These are phyloP conservation scores for Lasiosphaeria ovina DNA, from an alignment of 495 filamentous ascomycete genomes.

Conservation along the genomic window DNA sequence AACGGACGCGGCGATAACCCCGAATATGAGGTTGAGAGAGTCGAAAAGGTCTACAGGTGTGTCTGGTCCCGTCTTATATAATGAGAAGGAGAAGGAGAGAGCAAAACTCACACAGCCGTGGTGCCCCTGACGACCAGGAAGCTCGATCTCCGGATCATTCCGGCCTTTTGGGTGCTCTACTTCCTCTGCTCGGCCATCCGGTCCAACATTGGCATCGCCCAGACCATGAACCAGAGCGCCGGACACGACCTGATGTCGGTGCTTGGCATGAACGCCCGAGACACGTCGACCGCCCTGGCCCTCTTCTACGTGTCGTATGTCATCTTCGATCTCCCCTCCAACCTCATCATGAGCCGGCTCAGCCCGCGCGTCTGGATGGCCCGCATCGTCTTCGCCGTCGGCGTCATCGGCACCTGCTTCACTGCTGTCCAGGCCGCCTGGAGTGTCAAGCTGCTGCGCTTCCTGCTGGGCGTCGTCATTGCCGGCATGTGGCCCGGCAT, in stretches of 20 bases:
- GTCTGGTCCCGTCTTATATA: constrained; percentile 4
- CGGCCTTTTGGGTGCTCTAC: constrained; percentile 91
- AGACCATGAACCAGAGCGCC: constrained; percentile 76
- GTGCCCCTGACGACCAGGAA: constrained; percentile 47
- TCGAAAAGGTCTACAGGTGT: constrained; percentile 65
- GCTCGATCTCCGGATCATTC: constrained; percentile 80
- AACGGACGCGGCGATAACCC: constrained; percentile 24
- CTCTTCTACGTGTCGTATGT: constrained; percentile 92
- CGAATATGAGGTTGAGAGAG: constrained; percentile 51
- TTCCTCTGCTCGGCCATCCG: constrained; percentile 90
- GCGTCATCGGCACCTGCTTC: constrained; percentile 79
- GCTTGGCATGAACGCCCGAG: constrained; percentile 63
- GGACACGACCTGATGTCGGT: constrained; percentile 68
- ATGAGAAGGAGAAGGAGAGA: too few species aligned
- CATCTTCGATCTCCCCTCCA: constrained; percentile 83
- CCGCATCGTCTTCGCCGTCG: constrained; percentile 83
- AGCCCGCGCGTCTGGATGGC: constrained; percentile 92
- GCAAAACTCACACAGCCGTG: not conserved
- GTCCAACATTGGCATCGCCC: constrained; percentile 84
- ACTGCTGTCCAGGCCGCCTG: constrained; percentile 75
- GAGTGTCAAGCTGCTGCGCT: constrained; percentile 88
- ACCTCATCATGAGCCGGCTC: constrained; percentile 81
- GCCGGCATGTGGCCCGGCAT: constrained; percentile 96
- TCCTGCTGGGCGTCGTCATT: constrained; percentile 82
- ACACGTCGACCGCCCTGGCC: constrained; percentile 79